These are phyloP conservation scores for Carnegiea gigantea DNA, from an alignment of 179 eudicot species.

Conservation along the genomic window DNA sequence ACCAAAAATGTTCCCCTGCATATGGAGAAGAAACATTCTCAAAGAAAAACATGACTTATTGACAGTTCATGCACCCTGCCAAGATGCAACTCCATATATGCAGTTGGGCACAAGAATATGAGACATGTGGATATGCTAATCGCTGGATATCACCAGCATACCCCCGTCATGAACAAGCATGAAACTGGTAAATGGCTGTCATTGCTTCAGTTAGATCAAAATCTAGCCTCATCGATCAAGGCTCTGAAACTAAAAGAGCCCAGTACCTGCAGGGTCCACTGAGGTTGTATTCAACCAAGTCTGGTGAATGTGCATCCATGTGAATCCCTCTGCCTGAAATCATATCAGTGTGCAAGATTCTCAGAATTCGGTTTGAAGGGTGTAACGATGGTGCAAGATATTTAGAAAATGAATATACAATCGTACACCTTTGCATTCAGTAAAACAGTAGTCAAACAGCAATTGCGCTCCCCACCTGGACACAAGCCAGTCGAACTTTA, in stretches of 20 bases:
- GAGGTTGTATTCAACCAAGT: constrained; percentile 25
- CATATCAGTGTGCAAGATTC: not conserved
- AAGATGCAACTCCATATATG: not conserved
- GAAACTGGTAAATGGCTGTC: not conserved
- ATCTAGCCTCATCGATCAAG: not conserved
- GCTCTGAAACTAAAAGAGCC: constrained; percentile 30
- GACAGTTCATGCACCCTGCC: not conserved
- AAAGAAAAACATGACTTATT: not conserved
- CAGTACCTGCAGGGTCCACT: not conserved
- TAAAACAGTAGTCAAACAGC: constrained; percentile 38
- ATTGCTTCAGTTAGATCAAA: not conserved
- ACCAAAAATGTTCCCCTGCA: too few relatives aligned
- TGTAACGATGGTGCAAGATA: not conserved
- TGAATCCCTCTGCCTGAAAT: constrained; percentile 33
- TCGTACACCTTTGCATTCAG: constrained; percentile 34
- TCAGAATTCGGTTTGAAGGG: not conserved
- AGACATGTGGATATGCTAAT: not conserved
- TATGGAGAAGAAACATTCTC: not conserved
- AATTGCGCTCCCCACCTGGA: constrained; percentile 33
- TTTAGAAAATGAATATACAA: not conserved
- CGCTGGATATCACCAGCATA: not conserved
- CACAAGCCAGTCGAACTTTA: not conserved
- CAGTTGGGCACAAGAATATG: not conserved
- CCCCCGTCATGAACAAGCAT: not conserved
- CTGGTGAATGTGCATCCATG: constrained; percentile 52